Conservation (phyloP, 345 rosid species). For the Eucalyptus decipiens region DNA sequence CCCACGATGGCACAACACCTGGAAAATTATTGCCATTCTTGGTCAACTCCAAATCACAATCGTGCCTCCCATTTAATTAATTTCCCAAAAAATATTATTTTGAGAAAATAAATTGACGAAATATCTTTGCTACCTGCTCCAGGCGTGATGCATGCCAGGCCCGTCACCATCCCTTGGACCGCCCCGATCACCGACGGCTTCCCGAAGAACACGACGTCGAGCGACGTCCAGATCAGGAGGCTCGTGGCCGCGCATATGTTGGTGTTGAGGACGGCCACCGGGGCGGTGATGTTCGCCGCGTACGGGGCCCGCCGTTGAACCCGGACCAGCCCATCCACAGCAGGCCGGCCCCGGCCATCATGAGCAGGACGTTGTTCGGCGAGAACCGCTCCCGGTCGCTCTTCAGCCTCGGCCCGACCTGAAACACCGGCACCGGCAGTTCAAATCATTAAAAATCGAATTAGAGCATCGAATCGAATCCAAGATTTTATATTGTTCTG, state of each 20-base stretch:
- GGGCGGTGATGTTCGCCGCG: slow-evolving; percentile 63
- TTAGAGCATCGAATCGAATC: neutral
- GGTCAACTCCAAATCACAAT: neutral
- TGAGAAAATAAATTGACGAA: neutral
- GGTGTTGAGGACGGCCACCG: slow-evolving; percentile 73
- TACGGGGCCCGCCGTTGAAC: slow-evolving; percentile 96
- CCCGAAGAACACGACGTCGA: slow-evolving; percentile 76
- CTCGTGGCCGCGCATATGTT: slow-evolving; percentile 85
- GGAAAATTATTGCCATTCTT: neutral
- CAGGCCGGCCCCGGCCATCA: slow-evolving; percentile 93
- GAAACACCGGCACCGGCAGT: neutral
- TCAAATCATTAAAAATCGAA: neutral
- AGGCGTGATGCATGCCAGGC: slow-evolving; percentile 79
- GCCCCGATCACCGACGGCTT: slow-evolving; percentile 95
- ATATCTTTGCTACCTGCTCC: slow-evolving; percentile 52
- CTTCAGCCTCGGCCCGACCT: slow-evolving; percentile 85
- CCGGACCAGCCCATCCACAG: slow-evolving; percentile 99
- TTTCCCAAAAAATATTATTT: too few species aligned
- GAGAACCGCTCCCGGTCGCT: slow-evolving; percentile 87
- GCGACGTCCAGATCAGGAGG: slow-evolving; percentile 81
- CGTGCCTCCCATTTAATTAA: neutral
- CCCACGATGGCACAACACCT: slow-evolving; percentile 92
- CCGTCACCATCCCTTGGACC: slow-evolving; percentile 93
- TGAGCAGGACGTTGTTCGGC: slow-evolving; percentile 79
- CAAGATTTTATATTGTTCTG: neutral